Evolutionary conservation across 2,329 filamentous ascomycete species (phyloP).

Genomic region (Trichoderma oligosporum): DNA sequence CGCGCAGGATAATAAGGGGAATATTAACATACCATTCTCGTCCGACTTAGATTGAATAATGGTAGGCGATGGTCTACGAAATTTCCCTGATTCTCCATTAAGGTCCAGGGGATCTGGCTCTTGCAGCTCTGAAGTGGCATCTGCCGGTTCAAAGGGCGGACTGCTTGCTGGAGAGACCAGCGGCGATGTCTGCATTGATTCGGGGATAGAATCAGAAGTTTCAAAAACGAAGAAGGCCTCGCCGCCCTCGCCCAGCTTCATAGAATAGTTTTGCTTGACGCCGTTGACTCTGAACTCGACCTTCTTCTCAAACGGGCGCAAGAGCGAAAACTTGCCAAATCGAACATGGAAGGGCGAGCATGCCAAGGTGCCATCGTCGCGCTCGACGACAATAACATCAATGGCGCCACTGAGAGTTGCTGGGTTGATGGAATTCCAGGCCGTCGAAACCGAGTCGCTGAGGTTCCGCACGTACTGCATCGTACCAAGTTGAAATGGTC

Average conservation of each 20-base stretch:
- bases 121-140: constrained; percentile 43
- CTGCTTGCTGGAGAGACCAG: constrained; percentile 86
- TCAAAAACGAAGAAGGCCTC: constrained; percentile 99
- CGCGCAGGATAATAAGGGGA: neutral
- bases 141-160: constrained; percentile 57
- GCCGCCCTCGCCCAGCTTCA: constrained; percentile 96
- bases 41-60: constrained; percentile 33
- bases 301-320: constrained; percentile 97
- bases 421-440: constrained; percentile 99
- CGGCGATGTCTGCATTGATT: constrained; percentile 89
- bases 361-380: constrained; percentile 81
- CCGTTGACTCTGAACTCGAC: constrained; percentile 97
- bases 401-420: constrained; percentile 96
- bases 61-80: constrained; percentile 44
- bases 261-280: constrained; percentile 84
- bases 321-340: constrained; percentile 95
- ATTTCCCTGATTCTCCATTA: constrained; percentile 41
- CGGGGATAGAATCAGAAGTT: constrained; percentile 87
- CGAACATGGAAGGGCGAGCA: constrained; percentile 98
- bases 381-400: constrained; percentile 97
- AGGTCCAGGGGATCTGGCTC: constrained; percentile 70
- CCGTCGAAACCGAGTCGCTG: constrained; percentile 92
- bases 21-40: constrained; percentile 30
- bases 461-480: constrained; percentile 99
- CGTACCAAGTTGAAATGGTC: constrained; percentile 28